Evolutionary conservation across 352 stramenopile species (phyloP).

Genomic region (Pythium dissotocum): DNA sequence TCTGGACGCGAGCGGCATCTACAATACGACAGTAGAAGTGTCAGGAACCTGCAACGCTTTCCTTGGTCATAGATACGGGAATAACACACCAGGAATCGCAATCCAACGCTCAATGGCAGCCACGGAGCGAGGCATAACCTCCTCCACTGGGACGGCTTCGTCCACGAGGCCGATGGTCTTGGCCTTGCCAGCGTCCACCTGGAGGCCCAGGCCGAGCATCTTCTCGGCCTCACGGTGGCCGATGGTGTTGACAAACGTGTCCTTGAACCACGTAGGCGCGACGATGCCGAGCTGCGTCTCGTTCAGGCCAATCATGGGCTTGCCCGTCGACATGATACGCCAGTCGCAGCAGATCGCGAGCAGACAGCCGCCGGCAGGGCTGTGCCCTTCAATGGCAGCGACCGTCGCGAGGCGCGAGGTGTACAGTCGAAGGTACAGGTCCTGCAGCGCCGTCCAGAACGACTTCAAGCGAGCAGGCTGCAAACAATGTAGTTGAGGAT

Average conservation of each 20-base stretch:
- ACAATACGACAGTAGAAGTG: neutral
- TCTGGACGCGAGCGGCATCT: constrained; percentile 73
- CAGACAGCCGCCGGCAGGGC: constrained; percentile 92
- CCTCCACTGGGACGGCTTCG: constrained; percentile 71
- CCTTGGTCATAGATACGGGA: neutral
- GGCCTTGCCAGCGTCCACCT: constrained; percentile 73
- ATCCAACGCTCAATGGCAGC: constrained; percentile 75
- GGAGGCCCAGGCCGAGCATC: constrained; percentile 79
- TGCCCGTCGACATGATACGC: constrained; percentile 89
- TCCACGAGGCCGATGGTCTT: constrained; percentile 80
- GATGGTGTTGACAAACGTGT: constrained; percentile 84
- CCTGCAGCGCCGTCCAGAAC: constrained; percentile 93
- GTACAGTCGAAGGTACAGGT: constrained; percentile 93
- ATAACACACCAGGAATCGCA: constrained; percentile 62
- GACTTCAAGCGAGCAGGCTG: constrained; percentile 50
- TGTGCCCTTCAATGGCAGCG: constrained; percentile 91
- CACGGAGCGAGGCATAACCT: constrained; percentile 71
- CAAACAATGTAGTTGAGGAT: neutral
- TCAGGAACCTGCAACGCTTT: neutral
- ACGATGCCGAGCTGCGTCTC: constrained; percentile 94
- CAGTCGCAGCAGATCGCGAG: constrained; percentile 95
- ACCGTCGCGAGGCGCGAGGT: constrained; percentile 86
- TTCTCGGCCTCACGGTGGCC: constrained; percentile 83
- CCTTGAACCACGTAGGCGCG: constrained; percentile 71
- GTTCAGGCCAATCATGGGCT: constrained; percentile 93